A percentile compares a stretch with the other conserved stretches of the same genome.
phyloP scores from a whole-genome alignment of 768 basidiomycete species.

The Coprinellus micaceus region DNA sequence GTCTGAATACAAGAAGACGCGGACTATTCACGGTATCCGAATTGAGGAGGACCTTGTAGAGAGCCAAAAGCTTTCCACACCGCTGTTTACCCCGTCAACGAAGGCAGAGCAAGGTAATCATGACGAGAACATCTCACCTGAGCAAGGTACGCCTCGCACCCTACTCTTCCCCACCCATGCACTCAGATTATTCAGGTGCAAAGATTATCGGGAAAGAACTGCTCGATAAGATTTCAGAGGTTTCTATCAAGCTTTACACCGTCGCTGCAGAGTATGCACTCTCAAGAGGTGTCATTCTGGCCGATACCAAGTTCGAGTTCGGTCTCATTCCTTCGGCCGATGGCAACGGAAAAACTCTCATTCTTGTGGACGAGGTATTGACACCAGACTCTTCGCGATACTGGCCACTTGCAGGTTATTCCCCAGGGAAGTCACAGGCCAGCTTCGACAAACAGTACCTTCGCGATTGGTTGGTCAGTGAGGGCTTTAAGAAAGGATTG shows the following conservation, averaged over 20 bases:
- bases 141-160: conserved; percentile 47
- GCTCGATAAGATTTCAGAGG: conserved; percentile 54
- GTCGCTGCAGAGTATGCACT: conserved; percentile 73
- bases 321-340: conserved; percentile 58
- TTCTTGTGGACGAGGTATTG: conserved; percentile 93
- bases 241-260: conserved; percentile 64
- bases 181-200: conserved; percentile 43
- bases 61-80: conserved; percentile 74
- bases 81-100: conserved; percentile 94
- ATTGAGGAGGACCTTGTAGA: conserved; percentile 79
- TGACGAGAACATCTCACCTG: conserved; percentile 93
- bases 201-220: conserved; percentile 64
- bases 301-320: conserved; percentile 99
- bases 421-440: conserved; percentile 70
- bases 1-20: conserved; percentile 84
- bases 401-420: conserved; percentile 81
- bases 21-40: conserved; percentile 84
- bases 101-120: conserved; percentile 93
- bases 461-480: conserved; percentile 78
- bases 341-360: conserved; percentile 42
- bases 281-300: conserved; percentile 82
- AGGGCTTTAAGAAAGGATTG: conserved; percentile 75
- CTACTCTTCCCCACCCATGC: conserved; percentile 8
- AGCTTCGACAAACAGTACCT: conserved; percentile 98
- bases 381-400: conserved; percentile 97